These are phyloP conservation scores for Fusarium mundagurra DNA, from an alignment of 2,329 filamentous ascomycete genomes.

Conservation along the genomic window DNA sequence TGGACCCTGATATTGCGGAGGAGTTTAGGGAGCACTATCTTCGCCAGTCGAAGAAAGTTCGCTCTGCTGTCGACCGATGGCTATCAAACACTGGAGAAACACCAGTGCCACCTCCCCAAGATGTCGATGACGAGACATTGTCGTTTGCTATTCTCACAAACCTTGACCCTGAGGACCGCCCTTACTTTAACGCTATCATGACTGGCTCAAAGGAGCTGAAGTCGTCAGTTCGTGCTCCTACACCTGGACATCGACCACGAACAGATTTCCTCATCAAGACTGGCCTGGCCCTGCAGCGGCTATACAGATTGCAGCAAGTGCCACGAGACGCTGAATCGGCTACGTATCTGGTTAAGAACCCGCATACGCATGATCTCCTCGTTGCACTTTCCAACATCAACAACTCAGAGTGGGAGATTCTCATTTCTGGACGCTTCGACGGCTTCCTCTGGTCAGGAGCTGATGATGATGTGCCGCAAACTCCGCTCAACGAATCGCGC, in stretches of 20 bases:
- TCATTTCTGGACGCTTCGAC: slow-evolving; percentile 92
- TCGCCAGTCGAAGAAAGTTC: slow-evolving; percentile 90
- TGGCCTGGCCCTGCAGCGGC: slow-evolving; percentile 80
- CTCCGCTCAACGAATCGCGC: slow-evolving; percentile 58
- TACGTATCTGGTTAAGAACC: slow-evolving; percentile 86
- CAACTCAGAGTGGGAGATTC: slow-evolving; percentile 94
- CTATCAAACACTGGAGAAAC: slow-evolving; percentile 81
- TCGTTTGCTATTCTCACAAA: slow-evolving; percentile 94
- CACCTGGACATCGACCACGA: slow-evolving; percentile 71
- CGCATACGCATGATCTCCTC: slow-evolving; percentile 83
- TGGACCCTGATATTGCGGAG: slow-evolving; percentile 93
- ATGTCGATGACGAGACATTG: slow-evolving; percentile 93
- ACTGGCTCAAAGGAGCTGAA: slow-evolving; percentile 67
- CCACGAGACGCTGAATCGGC: slow-evolving; percentile 89
- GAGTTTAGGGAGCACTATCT: slow-evolving; percentile 94
- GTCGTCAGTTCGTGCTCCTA: slow-evolving; percentile 71
- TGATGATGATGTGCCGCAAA: slow-evolving; percentile 64
- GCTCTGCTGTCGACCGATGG: slow-evolving; percentile 91
- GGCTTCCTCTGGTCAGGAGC: slow-evolving; percentile 95
- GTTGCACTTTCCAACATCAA: slow-evolving; percentile 89
- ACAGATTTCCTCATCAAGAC: slow-evolving; percentile 80
- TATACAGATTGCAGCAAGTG: slow-evolving; percentile 78
- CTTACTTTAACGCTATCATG: slow-evolving; percentile 84
- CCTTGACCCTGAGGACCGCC: slow-evolving; percentile 77
- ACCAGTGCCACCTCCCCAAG: slow-evolving; percentile 79